phyloP scores from a whole-genome alignment of 768 basidiomycete genomes.

The Omphalotus guepiniiformis region DNA sequence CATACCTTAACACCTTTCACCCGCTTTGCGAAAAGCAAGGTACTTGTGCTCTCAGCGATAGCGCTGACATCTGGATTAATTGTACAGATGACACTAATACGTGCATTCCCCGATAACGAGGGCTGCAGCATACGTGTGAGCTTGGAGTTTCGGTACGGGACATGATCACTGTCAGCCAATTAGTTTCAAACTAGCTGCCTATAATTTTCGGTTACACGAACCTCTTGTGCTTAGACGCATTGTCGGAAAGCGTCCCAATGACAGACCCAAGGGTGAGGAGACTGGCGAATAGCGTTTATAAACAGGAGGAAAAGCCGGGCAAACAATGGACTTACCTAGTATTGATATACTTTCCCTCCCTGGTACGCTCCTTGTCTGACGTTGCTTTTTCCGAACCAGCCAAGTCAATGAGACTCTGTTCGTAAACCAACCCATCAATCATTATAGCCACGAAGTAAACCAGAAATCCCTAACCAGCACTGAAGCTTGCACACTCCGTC shows the following conservation, averaged over 20 bases:
- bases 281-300: conserved; percentile 32
- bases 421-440: neutral
- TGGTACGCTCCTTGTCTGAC: conserved; percentile 90
- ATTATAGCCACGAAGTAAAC: neutral
- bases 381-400: conserved; percentile 97
- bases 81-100: conserved; percentile 95
- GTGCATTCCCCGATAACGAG: conserved; percentile 90
- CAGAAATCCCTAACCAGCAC: conserved; percentile 51
- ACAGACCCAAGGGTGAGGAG: conserved; percentile 90
- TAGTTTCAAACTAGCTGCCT: no score
- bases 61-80: conserved; percentile 83
- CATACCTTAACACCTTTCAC: conserved; percentile 87
- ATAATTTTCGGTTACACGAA: conserved; percentile 25
- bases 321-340: conserved; percentile 49
- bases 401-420: conserved; percentile 86
- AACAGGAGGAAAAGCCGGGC: neutral
- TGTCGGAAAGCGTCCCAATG: conserved; percentile 89
- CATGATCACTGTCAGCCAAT: conserved; percentile 63
- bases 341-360: conserved; percentile 97
- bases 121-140: conserved; percentile 93
- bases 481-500: conserved; percentile 73
- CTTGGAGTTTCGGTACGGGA: conserved; percentile 95
- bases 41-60: conserved; percentile 81
- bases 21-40: conserved; percentile 85
- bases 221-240: conserved; percentile 71